A percentile compares a stretch with the other conserved stretches of the same genome.
Conservation (phyloP, 1,284 basidiomycete genomes). For the Irpex lacteus region DNA sequence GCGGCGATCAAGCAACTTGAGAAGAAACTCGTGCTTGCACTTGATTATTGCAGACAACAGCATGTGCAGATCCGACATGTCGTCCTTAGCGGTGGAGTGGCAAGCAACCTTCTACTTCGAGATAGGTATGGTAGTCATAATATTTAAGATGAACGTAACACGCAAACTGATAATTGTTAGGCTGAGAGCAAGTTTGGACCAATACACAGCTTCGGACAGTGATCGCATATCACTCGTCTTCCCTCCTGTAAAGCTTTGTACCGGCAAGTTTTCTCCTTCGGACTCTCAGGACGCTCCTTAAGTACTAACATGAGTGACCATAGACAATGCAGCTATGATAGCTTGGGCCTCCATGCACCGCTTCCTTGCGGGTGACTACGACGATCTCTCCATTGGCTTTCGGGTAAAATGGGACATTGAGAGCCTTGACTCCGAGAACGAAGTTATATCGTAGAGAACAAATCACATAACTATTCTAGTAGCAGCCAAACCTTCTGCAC, state of each 20-base stretch:
- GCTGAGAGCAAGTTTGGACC: conserved; percentile 38
- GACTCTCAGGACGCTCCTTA: not conserved
- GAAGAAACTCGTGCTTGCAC: conserved; percentile 65
- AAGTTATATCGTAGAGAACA: no score
- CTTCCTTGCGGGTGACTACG: conserved; percentile 63
- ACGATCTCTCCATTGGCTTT: conserved; percentile 60
- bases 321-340: conserved; percentile 96
- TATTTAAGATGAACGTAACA: not conserved
- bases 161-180: conserved; percentile 28
- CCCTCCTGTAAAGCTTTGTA: conserved; percentile 79
- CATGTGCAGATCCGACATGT: conserved; percentile 50
- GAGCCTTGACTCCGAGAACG: conserved; percentile 31
- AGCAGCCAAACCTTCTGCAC: no score
- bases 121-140: conserved; percentile 42
- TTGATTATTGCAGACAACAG: conserved; percentile 44
- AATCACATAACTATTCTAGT: no score
- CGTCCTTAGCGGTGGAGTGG: conserved; percentile 89
- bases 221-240: conserved; percentile 43
- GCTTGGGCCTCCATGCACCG: conserved; percentile 86
- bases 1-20: conserved; percentile 73
- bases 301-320: not conserved
- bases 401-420: conserved; percentile 72
- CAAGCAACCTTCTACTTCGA: conserved; percentile 75
- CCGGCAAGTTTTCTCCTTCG: conserved; percentile 46
- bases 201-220: conserved; percentile 28